Evolutionary conservation across 176 grass and related monocot species (phyloP).

Genomic region (Sorghum bicolor): Sorghum_bicolor_NCBIv3 NC_012870.2:60004501-60005000

Average conservation of each 20-base stretch:
- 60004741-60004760: conserved; percentile 53
- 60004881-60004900: conserved; percentile 50
- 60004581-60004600: conserved; percentile 38
- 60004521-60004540: neutral
- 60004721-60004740: conserved; percentile 20
- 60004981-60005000: conserved; percentile 58
- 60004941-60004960: conserved; percentile 46
- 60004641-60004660: conserved; percentile 25
- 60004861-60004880: conserved; percentile 59
- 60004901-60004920: conserved; percentile 72
- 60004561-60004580: conserved; percentile 31
- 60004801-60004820: conserved; percentile 38
- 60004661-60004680: conserved; percentile 67
- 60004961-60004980: conserved; percentile 57
- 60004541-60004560: conserved; percentile 3
- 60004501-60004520: conserved; percentile 18
- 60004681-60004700: conserved; percentile 32
- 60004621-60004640: conserved; percentile 30
- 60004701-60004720: neutral
- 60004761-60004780: conserved; percentile 89
- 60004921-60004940: conserved; percentile 48
- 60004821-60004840: conserved; percentile 54
- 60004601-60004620: conserved; percentile 46
- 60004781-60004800: conserved; percentile 56
- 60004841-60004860: conserved; percentile 49